Evolutionary conservation across 139 green algal genomes (phyloP), one percentile per base, ranked within the genome.

Genomic region (Tetraselmis chui): DNA sequence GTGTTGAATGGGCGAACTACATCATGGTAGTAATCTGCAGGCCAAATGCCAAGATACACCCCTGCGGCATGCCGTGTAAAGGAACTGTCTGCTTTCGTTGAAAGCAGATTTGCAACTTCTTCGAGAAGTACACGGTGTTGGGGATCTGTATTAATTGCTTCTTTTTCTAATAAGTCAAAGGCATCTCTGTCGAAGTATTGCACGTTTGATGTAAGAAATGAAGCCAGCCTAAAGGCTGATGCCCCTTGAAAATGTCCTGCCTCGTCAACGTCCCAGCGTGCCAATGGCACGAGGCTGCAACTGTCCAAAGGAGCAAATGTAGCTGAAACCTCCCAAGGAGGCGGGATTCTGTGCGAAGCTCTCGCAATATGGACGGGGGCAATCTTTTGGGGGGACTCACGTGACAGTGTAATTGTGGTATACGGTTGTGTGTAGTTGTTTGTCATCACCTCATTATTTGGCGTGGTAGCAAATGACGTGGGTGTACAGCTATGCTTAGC

Each of bases 41-140:
- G 45, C 45, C 45, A 67, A 25, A 67, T 67, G 45, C 45, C 45
- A 29, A 29, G n/a, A 22, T 77, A 77, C 27, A 29, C 26, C 26
- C 26, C n/a, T 2, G 31, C n/a, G n/a, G n/a, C n/a, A n/a, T n/a
- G n/a, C n/a, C n/a, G n/a, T n/a, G n/a, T n/a, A n/a, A n/a, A n/a
- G n/a, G n/a, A n/a, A 18, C 18, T 24, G 25, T 74, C 30, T 76
- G 5, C 2, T 22, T 26, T 81, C 2, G 25, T 1, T 74, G n/a
- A 28, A 1, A 1, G 23, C 32, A 28, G 30, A 1, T 75, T 23
- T 74, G 81, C 26, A 22, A 58, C 2, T 1, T 76, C 80, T 5
- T 77, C 18, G 0, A 77, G 80, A 28, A 91, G 45, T 18, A 67
- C 79, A 22, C 90, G 83, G 80, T 93, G 90, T 84, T 92, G 87